Evolutionary conservation across 306 rosid genomes (phyloP).

Genomic region (peach (Prunus persica)): DNA sequence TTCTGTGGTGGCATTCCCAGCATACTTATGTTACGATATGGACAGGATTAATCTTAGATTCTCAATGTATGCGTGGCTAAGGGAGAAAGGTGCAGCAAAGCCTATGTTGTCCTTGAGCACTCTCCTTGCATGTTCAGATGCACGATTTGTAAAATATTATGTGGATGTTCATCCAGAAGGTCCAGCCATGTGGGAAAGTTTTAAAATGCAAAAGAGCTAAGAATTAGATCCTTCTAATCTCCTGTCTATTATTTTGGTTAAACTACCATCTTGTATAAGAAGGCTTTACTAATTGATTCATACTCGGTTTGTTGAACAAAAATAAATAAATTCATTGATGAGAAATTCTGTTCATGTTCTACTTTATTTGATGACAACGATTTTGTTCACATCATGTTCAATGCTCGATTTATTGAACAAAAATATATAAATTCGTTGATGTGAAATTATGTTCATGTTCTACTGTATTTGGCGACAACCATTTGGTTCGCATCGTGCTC

Average conservation of each 20-base stretch:
- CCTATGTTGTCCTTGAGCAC: slow-evolving; percentile 54
- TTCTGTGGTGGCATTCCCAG: slow-evolving; percentile 50
- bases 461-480: neutral
- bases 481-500: neutral
- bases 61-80: slow-evolving; percentile 71
- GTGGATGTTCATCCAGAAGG: slow-evolving; percentile 76
- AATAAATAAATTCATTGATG: neutral
- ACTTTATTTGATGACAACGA: neutral
- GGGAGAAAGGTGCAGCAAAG: slow-evolving; percentile 50
- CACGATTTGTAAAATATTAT: slow-evolving; percentile 51
- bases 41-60: slow-evolving; percentile 49
- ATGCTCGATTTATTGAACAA: too few relatives aligned
- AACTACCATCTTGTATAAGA: neutral
- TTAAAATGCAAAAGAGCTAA: slow-evolving; percentile 30
- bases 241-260: neutral
- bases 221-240: neutral
- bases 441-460: too few relatives aligned
- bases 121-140: slow-evolving; percentile 53
- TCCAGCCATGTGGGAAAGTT: slow-evolving; percentile 54
- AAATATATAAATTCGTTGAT: too few relatives aligned
- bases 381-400: too few relatives aligned
- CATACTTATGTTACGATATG: slow-evolving; percentile 58
- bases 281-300: neutral
- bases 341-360: neutral
- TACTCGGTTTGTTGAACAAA: neutral